phyloP scores from a whole-genome alignment of 2,329 filamentous ascomycete species.

The Talaromyces rugulosus region DNA sequence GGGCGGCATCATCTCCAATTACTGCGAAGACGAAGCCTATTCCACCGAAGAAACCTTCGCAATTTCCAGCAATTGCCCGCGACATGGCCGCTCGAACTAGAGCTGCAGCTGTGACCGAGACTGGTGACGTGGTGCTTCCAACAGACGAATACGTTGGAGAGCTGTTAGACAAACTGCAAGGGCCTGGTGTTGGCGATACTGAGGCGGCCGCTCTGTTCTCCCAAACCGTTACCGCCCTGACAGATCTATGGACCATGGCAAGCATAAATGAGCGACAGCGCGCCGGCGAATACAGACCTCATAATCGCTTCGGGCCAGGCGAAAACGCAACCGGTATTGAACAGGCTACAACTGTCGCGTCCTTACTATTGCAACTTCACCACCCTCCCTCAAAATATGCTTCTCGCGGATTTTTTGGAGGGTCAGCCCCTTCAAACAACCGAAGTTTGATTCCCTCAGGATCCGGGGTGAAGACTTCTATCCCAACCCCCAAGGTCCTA shows the following conservation, averaged over 20 bases:
- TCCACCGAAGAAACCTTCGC: conserved; percentile 51
- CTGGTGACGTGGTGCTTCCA: conserved; percentile 65
- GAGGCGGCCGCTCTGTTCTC: conserved; percentile 30
- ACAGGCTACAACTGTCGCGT: conserved; percentile 75
- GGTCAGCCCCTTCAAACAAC: conserved; percentile 21
- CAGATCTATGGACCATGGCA: conserved; percentile 29
- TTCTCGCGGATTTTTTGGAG: conserved; percentile 18
- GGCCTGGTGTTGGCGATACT: conserved; percentile 26
- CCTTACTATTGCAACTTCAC: conserved; percentile 72
- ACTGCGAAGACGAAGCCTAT: conserved; percentile 31
- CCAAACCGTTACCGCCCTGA: conserved; percentile 30
- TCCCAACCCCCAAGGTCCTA: conserved; percentile 67
- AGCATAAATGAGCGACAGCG: conserved; percentile 41
- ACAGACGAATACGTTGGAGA: conserved; percentile 68
- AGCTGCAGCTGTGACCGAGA: conserved; percentile 61
- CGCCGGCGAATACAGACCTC: conserved; percentile 33
- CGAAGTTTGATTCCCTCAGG: conserved; percentile 27
- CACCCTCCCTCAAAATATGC: conserved; percentile 54
- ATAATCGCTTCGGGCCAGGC: conserved; percentile 62
- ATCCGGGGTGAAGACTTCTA: conserved; percentile 22
- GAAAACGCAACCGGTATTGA: conserved; percentile 59
- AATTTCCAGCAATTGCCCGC: conserved; percentile 68
- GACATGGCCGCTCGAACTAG: conserved; percentile 58
- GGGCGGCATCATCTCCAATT: conserved; percentile 30
- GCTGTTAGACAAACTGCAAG: conserved; percentile 52